These are phyloP conservation scores for Diaporthe helianthi DNA, from an alignment of 2,329 filamentous ascomycete genomes.

Conservation along the genomic window DNA sequence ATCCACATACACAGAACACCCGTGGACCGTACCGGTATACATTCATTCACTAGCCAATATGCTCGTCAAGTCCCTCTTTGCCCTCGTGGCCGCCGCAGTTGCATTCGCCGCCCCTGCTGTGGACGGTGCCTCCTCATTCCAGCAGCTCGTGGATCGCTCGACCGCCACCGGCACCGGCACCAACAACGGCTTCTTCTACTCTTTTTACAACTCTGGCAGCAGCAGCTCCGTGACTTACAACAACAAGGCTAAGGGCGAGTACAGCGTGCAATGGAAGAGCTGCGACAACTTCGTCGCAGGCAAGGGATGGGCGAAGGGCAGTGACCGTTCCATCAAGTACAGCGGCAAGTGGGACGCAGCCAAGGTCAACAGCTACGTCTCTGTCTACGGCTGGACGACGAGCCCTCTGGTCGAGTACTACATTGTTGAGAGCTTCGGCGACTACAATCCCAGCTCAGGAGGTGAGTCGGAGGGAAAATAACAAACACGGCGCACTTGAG, in stretches of 20 bases:
- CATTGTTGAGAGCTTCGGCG: slow-evolving; percentile 40
- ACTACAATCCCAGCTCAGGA: slow-evolving; percentile 35
- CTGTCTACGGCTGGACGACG: slow-evolving; percentile 45
- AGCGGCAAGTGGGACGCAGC: slow-evolving; percentile 42
- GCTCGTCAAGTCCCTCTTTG: slow-evolving; percentile 17
- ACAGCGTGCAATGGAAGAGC: slow-evolving; percentile 51
- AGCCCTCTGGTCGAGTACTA: slow-evolving; percentile 43
- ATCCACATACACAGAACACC: background rate
- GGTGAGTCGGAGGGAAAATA: slow-evolving; percentile 6
- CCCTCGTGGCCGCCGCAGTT: slow-evolving; percentile 16
- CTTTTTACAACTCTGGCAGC: slow-evolving; percentile 52
- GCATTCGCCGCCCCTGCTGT: slow-evolving; percentile 10
- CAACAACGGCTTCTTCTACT: slow-evolving; percentile 53
- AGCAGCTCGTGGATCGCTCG: slow-evolving; percentile 7
- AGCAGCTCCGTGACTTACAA: slow-evolving; percentile 48
- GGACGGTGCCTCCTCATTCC: background rate
- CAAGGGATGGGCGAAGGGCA: slow-evolving; percentile 64
- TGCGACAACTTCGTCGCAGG: slow-evolving; percentile 62
- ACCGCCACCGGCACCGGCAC: slow-evolving; percentile 45
- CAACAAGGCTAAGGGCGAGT: slow-evolving; percentile 50
- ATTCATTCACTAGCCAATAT: slow-evolving; percentile 3
- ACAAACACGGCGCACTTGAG: too few relatives aligned
- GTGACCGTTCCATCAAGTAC: slow-evolving; percentile 39
- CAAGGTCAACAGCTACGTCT: slow-evolving; percentile 42
- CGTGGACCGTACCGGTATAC: too few relatives aligned